These are phyloP conservation scores for Cladophialophora exuberans DNA, from an alignment of 2,329 filamentous ascomycete species.

Conservation along the genomic window DNA sequence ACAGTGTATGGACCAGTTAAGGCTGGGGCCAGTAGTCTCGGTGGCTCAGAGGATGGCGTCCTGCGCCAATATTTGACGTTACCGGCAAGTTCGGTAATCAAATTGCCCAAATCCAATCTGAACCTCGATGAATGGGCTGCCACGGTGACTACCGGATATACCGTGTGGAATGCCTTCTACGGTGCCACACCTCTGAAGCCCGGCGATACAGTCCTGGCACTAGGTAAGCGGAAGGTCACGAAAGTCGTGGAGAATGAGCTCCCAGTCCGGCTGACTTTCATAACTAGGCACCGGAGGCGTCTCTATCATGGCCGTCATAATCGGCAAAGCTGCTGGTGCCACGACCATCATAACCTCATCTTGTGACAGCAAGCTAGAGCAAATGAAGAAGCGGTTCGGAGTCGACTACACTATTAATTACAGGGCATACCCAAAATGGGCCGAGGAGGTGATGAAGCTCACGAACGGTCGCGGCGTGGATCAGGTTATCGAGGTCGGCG, in stretches of 20 bases:
- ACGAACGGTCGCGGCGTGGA: too few species aligned
- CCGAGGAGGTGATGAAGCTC: too few species aligned
- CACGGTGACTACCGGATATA: slow-evolving; percentile 49
- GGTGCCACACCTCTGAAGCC: slow-evolving; percentile 45
- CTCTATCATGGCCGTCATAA: too few species aligned
- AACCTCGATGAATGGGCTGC: slow-evolving; percentile 43
- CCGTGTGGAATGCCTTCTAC: slow-evolving; percentile 55
- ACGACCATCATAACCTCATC: too few species aligned
- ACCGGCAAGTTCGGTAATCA: slow-evolving; percentile 44
- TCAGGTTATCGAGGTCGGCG: too few species aligned
- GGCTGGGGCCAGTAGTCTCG: slow-evolving; percentile 29
- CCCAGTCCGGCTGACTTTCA: background rate
- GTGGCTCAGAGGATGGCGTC: slow-evolving; percentile 43
- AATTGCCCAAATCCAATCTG: slow-evolving; percentile 43
- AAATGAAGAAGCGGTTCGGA: too few species aligned
- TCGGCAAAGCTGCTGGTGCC: too few species aligned
- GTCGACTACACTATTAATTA: too few species aligned
- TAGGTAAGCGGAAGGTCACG: slow-evolving; percentile 15
- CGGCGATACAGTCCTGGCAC: slow-evolving; percentile 44
- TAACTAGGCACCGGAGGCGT: too few species aligned
- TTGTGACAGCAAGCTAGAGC: too few species aligned
- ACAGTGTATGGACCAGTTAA: slow-evolving; percentile 44
- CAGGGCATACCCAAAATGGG: too few species aligned
- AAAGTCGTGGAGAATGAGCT: too few species aligned
- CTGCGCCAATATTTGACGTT: slow-evolving; percentile 50